Evolutionary conservation across 768 basidiomycete species (phyloP).

Genomic region (Lepiota brunneoincarnata): DNA sequence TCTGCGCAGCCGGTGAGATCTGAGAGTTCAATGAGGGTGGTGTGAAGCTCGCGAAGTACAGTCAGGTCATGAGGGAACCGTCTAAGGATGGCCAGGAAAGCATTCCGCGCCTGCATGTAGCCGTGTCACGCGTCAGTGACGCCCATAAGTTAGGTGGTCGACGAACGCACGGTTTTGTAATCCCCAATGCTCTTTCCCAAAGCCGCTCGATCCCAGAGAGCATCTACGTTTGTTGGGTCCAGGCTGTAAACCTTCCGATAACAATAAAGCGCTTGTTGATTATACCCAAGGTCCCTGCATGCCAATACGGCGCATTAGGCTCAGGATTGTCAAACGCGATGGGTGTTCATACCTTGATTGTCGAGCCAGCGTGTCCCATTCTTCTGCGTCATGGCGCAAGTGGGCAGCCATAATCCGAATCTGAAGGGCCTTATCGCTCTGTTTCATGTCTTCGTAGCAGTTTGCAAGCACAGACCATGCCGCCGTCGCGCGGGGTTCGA

Average conservation of each 20-base stretch:
- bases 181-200: constrained; percentile 78
- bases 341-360: constrained; percentile 57
- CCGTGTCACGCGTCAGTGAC: background rate
- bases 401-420: constrained; percentile 90
- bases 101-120: constrained; percentile 47
- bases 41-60: constrained; percentile 75
- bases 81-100: constrained; percentile 70
- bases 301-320: background rate
- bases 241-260: constrained; percentile 78
- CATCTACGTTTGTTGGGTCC: constrained; percentile 79
- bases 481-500: constrained; percentile 79
- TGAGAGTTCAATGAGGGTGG: constrained; percentile 70
- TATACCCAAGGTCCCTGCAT: constrained; percentile 61
- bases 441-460: constrained; percentile 72
- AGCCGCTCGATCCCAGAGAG: constrained; percentile 86
- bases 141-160: background rate
- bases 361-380: constrained; percentile 80
- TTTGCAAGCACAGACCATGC: constrained; percentile 90
- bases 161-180: constrained; percentile 51
- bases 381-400: constrained; percentile 77
- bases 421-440: constrained; percentile 72
- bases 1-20: constrained; percentile 63
- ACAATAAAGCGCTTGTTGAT: constrained; percentile 90
- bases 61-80: constrained; percentile 76
- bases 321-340: background rate